Conservation (phyloP, 2,329 filamentous ascomycete genomes). For the Colletotrichum horii region DNA sequence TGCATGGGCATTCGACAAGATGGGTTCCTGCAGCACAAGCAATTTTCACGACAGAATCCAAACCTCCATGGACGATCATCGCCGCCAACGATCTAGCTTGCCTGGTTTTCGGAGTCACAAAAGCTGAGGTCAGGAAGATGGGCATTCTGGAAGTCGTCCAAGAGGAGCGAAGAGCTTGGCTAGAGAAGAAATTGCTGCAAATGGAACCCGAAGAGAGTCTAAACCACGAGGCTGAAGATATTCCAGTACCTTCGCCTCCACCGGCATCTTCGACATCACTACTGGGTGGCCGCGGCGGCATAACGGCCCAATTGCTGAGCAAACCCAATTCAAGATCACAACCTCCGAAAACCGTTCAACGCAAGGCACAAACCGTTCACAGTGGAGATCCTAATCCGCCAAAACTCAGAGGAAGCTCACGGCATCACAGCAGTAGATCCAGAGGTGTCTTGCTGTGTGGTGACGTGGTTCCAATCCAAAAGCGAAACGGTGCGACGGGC, state of each 20-base stretch:
- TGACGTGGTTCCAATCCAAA: conserved; percentile 97
- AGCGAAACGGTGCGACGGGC: conserved; percentile 88
- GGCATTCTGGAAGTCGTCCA: conserved; percentile 95
- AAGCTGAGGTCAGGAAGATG: conserved; percentile 90
- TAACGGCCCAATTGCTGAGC: conserved; percentile 86
- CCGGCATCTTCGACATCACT: conserved; percentile 51
- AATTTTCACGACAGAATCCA: conserved; percentile 94
- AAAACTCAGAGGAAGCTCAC: conserved; percentile 57
- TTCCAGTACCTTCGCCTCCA: conserved; percentile 38
- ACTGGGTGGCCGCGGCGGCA: conserved; percentile 74
- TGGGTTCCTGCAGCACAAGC: conserved; percentile 93
- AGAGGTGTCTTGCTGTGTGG: conserved; percentile 91
- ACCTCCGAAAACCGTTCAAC: conserved; percentile 58
- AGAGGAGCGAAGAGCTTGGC: conserved; percentile 85
- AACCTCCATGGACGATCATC: conserved; percentile 92
- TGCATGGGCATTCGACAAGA: conserved; percentile 89
- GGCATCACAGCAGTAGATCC: conserved; percentile 78
- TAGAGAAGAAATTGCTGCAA: conserved; percentile 81
- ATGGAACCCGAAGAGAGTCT: conserved; percentile 53
- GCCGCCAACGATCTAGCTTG: conserved; percentile 96
- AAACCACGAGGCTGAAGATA: conserved; percentile 34
- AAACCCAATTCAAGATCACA: conserved; percentile 72
- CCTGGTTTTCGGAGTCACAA: conserved; percentile 98
- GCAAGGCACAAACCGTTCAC: conserved; percentile 69
- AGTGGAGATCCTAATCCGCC: conserved; percentile 59